A percentile compares a stretch with the other conserved stretches of the same genome.
Evolutionary conservation across 805 yeast species (phyloP).

Genomic region (Starmerella roubikii): DNA sequence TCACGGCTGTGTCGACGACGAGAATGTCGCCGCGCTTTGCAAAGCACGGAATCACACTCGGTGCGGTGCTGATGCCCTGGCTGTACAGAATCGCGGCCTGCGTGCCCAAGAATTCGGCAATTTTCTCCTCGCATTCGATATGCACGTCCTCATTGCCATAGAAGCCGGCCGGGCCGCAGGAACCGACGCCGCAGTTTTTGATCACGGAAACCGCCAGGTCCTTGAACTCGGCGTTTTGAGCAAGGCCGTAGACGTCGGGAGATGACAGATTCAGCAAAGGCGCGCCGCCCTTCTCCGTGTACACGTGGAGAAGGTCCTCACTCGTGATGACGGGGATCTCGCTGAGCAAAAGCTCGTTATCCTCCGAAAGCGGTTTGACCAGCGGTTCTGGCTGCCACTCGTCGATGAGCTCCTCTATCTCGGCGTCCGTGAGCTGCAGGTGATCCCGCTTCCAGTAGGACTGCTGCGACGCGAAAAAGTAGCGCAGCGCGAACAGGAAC

Average conservation of each 20-base stretch:
- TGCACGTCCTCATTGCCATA: slow-evolving; percentile 94
- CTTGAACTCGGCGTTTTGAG: slow-evolving; percentile 35
- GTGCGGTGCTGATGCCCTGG: slow-evolving; percentile 77
- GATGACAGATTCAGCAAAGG: slow-evolving; percentile 54
- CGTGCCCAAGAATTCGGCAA: slow-evolving; percentile 62
- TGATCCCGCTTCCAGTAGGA: slow-evolving; percentile 60
- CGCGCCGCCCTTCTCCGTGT: slow-evolving; percentile 20
- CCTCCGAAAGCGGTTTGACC: slow-evolving; percentile 38
- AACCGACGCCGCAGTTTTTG: slow-evolving; percentile 77
- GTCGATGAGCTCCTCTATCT: slow-evolving; percentile 66
- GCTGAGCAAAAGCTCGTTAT: slow-evolving; percentile 38
- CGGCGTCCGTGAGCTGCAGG: slow-evolving; percentile 39
- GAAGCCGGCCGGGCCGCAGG: slow-evolving; percentile 97
- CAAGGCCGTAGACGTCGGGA: slow-evolving; percentile 55
- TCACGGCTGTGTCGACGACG: slow-evolving; percentile 70
- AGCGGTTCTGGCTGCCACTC: slow-evolving; percentile 92
- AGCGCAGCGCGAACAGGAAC: slow-evolving; percentile 68
- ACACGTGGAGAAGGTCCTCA: slow-evolving; percentile 33
- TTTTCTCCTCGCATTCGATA: slow-evolving; percentile 56
- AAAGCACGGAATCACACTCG: slow-evolving; percentile 85
- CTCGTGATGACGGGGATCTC: slow-evolving; percentile 53
- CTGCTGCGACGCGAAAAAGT: slow-evolving; percentile 66
- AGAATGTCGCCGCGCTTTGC: slow-evolving; percentile 89
- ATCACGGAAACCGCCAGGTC: slow-evolving; percentile 46
- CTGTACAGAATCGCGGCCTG: slow-evolving; percentile 78